Conservation (phyloP, 257 asterid species). For the Solanum pimpinellifolium region DNA sequence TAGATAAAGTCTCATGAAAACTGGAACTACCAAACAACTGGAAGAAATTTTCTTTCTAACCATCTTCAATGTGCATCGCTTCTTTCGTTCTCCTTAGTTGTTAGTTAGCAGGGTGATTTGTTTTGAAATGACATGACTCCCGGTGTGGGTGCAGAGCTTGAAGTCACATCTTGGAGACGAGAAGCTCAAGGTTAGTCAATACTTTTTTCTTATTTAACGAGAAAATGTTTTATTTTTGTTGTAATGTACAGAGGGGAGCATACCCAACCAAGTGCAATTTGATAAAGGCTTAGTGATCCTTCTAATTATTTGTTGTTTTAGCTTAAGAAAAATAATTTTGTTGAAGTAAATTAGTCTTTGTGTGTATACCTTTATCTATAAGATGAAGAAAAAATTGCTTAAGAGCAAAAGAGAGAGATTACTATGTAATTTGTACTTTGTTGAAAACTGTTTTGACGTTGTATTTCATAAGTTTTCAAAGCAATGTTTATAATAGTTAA, state of each 20-base stretch:
- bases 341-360: not conserved
- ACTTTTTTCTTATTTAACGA: not conserved
- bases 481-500: not conserved
- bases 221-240: not conserved
- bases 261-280: not conserved
- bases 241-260: not conserved
- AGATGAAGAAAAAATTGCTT: too few species aligned
- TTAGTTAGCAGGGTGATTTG: not conserved
- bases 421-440: not conserved
- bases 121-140: not conserved
- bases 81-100: not conserved
- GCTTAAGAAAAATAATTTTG: not conserved
- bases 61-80: not conserved
- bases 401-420: too few species aligned
- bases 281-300: not conserved
- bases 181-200: constrained; percentile 65
- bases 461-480: not conserved
- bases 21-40: not conserved
- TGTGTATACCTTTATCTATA: too few species aligned
- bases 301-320: not conserved
- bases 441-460: not conserved
- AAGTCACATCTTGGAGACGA: constrained; percentile 80
- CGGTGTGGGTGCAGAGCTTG: constrained; percentile 65
- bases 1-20: not conserved
- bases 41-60: not conserved